These are phyloP conservation scores for Dryas octopetala DNA, from an alignment of 306 rosid genomes.

Conservation along the genomic window DNA sequence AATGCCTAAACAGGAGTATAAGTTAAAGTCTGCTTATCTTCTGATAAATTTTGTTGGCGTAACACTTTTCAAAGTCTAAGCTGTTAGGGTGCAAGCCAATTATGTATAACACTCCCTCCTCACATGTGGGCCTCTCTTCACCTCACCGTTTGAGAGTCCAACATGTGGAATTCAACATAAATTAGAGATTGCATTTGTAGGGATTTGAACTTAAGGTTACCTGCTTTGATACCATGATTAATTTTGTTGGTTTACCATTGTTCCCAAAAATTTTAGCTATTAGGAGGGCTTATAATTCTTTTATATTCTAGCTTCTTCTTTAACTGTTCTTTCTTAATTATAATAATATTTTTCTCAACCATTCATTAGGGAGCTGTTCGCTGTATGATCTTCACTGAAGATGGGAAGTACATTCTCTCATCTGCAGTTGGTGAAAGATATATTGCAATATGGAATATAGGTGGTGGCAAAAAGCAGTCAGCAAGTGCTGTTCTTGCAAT, in stretches of 20 bases:
- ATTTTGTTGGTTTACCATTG: background rate
- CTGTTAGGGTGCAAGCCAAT: background rate
- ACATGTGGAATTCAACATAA: background rate
- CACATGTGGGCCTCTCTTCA: background rate
- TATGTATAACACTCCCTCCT: background rate
- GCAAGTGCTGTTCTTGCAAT: constrained; percentile 80
- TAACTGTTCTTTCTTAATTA: background rate
- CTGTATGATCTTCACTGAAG: constrained; percentile 82
- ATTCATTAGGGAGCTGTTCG: constrained; percentile 74
- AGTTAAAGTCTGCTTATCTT: background rate
- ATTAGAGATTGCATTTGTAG: background rate
- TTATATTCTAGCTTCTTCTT: background rate
- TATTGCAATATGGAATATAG: constrained; percentile 73
- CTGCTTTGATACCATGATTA: background rate
- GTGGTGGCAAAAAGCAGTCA: constrained; percentile 67
- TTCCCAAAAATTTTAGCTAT: background rate
- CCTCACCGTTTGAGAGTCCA: background rate
- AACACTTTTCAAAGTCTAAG: background rate
- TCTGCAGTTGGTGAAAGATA: constrained; percentile 91
- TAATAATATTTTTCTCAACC: constrained; percentile 27
- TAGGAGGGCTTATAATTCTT: background rate
- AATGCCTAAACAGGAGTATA: background rate
- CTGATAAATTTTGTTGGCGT: background rate
- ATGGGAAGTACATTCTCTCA: constrained; percentile 76
- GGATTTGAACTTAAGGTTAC: background rate